Evolutionary conservation across 2,329 filamentous ascomycete species (phyloP).

Genomic region (Penicillium sp.): DNA sequence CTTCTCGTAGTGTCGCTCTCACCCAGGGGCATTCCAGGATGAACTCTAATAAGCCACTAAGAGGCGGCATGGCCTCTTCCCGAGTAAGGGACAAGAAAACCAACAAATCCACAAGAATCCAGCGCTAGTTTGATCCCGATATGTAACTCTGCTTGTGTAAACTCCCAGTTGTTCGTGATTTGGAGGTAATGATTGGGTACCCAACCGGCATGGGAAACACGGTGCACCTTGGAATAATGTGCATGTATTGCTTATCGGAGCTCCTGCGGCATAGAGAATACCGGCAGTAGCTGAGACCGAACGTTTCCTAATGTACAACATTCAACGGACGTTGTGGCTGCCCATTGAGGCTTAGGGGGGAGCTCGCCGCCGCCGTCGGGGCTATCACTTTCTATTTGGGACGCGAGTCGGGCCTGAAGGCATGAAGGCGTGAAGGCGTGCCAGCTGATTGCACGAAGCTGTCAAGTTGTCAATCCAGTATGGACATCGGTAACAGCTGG

Average conservation of each 20-base stretch:
- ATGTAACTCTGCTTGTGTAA: background rate
- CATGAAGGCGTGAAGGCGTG: background rate
- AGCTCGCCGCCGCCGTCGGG: background rate
- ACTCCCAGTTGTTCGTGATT: background rate
- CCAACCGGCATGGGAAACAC: background rate
- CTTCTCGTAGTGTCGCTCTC: background rate
- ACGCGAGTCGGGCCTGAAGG: background rate
- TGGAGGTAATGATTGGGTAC: background rate
- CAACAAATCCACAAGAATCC: background rate
- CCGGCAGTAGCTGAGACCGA: background rate
- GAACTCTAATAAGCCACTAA: background rate
- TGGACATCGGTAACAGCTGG: background rate
- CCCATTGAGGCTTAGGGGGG: background rate
- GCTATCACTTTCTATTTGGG: background rate
- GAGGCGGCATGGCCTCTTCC: background rate
- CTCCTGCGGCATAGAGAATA: background rate
- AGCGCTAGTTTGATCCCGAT: too few species aligned
- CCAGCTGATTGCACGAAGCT: background rate
- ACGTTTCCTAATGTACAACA: background rate
- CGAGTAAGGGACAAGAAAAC: background rate
- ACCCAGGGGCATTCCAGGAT: background rate
- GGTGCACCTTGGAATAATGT: background rate
- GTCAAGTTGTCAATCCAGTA: background rate
- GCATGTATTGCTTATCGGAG: background rate
- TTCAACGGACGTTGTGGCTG: background rate